phyloP scores from a whole-genome alignment of 306 rosid species.

The Sechiopsis laciniata region DNA sequence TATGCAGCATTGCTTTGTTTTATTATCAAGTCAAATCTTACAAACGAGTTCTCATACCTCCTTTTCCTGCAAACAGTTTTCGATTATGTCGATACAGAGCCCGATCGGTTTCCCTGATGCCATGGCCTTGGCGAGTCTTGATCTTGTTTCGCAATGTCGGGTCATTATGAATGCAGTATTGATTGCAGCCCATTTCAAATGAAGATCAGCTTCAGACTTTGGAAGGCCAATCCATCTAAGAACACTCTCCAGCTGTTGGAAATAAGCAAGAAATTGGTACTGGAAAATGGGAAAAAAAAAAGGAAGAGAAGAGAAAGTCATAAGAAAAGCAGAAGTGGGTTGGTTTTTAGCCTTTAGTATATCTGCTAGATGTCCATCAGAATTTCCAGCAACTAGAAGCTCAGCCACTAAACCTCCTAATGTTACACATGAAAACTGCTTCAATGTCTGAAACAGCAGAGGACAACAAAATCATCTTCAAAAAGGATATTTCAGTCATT shows the following conservation, averaged over 20 bases:
- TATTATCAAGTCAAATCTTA: neutral
- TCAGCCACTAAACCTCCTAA: slow-evolving; percentile 27
- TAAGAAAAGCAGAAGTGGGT: neutral
- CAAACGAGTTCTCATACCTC: neutral
- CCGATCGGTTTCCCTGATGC: slow-evolving; percentile 18
- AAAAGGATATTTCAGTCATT: no score
- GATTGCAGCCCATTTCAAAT: slow-evolving; percentile 19
- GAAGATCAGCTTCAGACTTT: slow-evolving; percentile 10
- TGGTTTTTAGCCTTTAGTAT: neutral
- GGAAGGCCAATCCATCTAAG: slow-evolving; percentile 19
- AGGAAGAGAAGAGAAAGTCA: neutral
- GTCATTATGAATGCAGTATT: slow-evolving; percentile 20
- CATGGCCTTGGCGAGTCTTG: slow-evolving; percentile 21
- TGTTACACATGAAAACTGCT: slow-evolving; percentile 19
- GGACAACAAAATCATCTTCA: neutral
- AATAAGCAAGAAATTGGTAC: neutral
- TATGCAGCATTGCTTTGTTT: neutral
- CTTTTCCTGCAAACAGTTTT: slow-evolving; percentile 1
- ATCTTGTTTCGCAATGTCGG: slow-evolving; percentile 16
- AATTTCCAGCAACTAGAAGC: slow-evolving; percentile 21
- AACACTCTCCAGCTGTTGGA: slow-evolving; percentile 22
- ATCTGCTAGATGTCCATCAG: slow-evolving; percentile 26
- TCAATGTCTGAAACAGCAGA: slow-evolving; percentile 9
- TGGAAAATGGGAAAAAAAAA: no score
- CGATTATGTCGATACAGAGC: slow-evolving; percentile 19